Conservation (phyloP, 208 protist genomes). For the Trichomonas tenax region DNA sequence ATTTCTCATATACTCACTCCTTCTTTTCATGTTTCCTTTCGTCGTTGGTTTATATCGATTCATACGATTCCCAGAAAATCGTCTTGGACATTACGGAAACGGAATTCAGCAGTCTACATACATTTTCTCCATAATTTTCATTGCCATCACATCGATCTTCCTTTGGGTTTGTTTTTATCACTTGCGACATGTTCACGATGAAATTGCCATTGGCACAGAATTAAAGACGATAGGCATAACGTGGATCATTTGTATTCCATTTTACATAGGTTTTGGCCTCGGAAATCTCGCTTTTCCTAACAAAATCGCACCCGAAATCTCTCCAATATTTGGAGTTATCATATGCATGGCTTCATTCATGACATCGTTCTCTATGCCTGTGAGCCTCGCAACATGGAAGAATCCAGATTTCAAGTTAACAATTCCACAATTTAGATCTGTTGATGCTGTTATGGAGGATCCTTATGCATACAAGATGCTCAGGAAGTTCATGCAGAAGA, state of each 20-base stretch:
- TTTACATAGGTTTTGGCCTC: neutral
- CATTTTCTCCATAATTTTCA: neutral
- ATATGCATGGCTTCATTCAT: neutral
- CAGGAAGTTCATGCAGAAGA: neutral
- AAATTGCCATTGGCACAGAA: neutral
- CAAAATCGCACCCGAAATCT: neutral
- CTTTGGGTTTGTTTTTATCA: neutral
- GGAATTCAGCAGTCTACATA: neutral
- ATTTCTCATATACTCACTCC: neutral
- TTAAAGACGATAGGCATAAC: neutral
- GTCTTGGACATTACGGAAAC: neutral
- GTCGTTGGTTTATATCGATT: neutral
- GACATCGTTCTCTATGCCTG: neutral
- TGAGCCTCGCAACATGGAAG: neutral
- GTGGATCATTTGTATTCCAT: neutral
- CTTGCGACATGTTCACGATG: neutral
- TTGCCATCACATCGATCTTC: neutral
- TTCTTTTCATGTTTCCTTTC: neutral
- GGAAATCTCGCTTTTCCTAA: neutral
- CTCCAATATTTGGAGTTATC: neutral
- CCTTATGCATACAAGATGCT: neutral
- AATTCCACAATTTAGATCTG: neutral
- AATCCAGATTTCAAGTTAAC: neutral
- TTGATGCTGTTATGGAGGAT: neutral
- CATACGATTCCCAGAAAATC: neutral